phyloP scores from a whole-genome alignment of 441 rosid species.

The Populus hybrid region DNA sequence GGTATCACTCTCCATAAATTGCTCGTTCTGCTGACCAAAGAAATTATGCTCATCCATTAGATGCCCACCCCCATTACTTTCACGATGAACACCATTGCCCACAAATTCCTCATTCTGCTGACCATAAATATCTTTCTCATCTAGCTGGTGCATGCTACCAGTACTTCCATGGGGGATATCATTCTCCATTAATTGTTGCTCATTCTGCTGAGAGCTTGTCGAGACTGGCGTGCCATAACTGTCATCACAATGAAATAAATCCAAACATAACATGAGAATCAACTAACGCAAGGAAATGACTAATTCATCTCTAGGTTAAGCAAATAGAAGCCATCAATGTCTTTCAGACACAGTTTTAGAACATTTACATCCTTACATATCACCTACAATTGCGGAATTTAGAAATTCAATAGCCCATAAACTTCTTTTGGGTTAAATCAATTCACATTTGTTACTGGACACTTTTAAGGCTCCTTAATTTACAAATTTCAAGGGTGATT shows the following conservation, averaged over 20 bases:
- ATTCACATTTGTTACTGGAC: neutral
- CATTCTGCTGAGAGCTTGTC: constrained; percentile 16
- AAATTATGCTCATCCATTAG: constrained; percentile 8
- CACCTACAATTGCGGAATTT: neutral
- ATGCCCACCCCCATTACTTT: neutral
- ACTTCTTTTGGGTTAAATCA: neutral
- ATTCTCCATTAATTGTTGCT: constrained; percentile 25
- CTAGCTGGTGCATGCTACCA: neutral
- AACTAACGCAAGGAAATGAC: neutral
- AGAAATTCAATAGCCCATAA: neutral
- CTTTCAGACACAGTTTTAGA: neutral
- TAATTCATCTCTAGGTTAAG: neutral
- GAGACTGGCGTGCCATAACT: constrained; percentile 18
- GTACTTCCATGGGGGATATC: constrained; percentile 6
- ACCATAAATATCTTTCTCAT: constrained; percentile 12
- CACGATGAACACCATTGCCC: constrained; percentile 17
- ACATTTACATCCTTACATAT: neutral
- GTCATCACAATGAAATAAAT: constrained; percentile 9
- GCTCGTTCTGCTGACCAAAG: neutral
- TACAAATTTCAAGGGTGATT: neutral
- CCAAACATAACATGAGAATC: neutral
- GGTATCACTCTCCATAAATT: constrained; percentile 8
- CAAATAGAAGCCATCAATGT: neutral
- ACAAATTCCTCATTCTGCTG: constrained; percentile 19
- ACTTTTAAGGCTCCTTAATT: neutral